Evolutionary conservation across 1,284 basidiomycete species (phyloP).

Genomic region (Puccinia triticina): DNA sequence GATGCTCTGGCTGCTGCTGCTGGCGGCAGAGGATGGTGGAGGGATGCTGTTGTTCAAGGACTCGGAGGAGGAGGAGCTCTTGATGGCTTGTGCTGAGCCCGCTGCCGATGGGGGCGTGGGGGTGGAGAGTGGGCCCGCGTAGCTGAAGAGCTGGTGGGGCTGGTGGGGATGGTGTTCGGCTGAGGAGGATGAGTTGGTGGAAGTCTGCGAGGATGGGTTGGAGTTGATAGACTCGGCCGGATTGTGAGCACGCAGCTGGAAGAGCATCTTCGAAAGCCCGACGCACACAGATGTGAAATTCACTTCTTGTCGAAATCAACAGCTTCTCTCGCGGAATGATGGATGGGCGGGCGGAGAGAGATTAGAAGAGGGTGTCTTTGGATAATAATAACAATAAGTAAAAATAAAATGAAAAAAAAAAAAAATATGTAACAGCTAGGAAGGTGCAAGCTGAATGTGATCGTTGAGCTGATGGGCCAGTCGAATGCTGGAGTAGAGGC

Average conservation of each 20-base stretch:
- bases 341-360: too few species aligned
- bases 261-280: slow-evolving; percentile 15
- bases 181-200: background rate
- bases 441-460: too few species aligned
- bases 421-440: too few species aligned
- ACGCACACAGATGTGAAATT: too few species aligned
- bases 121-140: background rate
- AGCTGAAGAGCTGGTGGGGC: background rate
- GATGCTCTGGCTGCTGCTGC: slow-evolving; percentile 1
- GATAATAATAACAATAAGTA: too few species aligned
- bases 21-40: background rate
- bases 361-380: too few species aligned
- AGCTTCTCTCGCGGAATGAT: too few species aligned
- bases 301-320: too few species aligned
- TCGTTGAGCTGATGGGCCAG: background rate
- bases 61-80: background rate
- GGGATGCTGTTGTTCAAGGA: background rate
- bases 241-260: slow-evolving; percentile 32
- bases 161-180: background rate
- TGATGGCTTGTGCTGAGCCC: background rate
- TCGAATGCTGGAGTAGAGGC: background rate
- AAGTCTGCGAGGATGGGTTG: background rate
- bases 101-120: background rate
- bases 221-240: background rate
- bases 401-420: too few species aligned